Base-by-base conservation (phyloP, 23 red algal genomes). In the Cyanidiococcus yangmingshanensis region DNA sequence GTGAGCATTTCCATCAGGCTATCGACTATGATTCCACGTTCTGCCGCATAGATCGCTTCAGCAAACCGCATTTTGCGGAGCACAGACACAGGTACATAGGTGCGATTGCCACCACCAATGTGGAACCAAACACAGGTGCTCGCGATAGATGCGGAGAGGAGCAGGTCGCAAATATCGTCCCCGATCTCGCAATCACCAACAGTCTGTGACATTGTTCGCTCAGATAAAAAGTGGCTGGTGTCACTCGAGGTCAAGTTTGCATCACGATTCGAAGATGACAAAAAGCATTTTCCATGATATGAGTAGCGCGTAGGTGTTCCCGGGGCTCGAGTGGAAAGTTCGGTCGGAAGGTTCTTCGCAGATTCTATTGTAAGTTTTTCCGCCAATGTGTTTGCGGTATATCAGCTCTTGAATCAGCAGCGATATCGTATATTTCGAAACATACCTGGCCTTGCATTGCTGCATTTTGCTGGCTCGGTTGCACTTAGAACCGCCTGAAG, bases 81-180 rank as follows among this genome's bases (percentile, higher is more conserved):
- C 3, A 35, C 27, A 12, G n/a, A 35, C 12, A 71, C 3, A 12
- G 63, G 63, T 17, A 71, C n/a, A 35, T 35, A 35, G n/a, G 15
- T 25, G 3, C 63, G 63, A 32, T 25, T 35, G 3, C 63, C 63
- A 30, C 63, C 63, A 35, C 63, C 63, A 7, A 71, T 12, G 27
- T 71, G 32, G 27, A 71, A 71, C 63, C 63, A 71, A 7, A 71
- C 63, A 71, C 63, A 71, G 3, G 63, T 29, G 27, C 63, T 32
- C 7, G 63, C 63, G n/a, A 35, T 30, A 29, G 63, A 71, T 2
- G 32, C 63, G n/a, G 63, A 27, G 27, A 25, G 63, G n/a, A 32
- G n/a, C 7, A 71, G 12, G 16, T 71, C 63, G 7, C n/a, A 71
- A 35, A 35, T 30, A 7, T 54, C 45, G 21, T 54, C 45, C 45